These are phyloP conservation scores for Euphrasia confusa DNA, from an alignment of 257 asterid species.

Conservation along the genomic window DNA sequence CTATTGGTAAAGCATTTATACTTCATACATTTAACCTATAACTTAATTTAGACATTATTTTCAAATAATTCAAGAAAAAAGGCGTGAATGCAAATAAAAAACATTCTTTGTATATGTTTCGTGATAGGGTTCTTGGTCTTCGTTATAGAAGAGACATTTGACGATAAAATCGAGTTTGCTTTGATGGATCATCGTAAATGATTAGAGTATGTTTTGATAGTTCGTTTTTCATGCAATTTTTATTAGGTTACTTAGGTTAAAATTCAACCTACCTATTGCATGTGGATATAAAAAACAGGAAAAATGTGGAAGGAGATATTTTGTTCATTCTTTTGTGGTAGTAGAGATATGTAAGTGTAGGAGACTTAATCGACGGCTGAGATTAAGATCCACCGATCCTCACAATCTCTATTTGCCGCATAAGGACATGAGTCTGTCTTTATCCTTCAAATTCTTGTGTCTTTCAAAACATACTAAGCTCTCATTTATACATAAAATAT, in stretches of 20 bases:
- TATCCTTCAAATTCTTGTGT: slow-evolving; percentile 29
- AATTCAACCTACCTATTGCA: not conserved
- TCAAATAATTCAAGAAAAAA: no score
- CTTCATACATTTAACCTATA: no score
- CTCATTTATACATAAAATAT: not conserved
- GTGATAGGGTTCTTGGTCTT: no score
- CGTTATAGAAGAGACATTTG: no score
- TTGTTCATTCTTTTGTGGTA: slow-evolving; percentile 27
- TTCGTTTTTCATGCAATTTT: not conserved
- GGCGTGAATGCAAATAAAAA: no score
- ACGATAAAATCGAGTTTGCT: no score
- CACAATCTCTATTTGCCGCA: slow-evolving; percentile 9
- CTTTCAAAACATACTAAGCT: slow-evolving; percentile 13
- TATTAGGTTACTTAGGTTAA: not conserved
- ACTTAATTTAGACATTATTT: no score
- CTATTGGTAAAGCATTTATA: no score
- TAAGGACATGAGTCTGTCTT: slow-evolving; percentile 25
- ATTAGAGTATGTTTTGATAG: no score
- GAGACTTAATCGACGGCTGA: slow-evolving; percentile 6
- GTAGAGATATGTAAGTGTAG: slow-evolving; percentile 13
- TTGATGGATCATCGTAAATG: no score
- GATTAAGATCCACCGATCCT: slow-evolving; percentile 15
- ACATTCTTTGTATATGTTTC: no score
- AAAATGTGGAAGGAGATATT: slow-evolving; percentile 12
- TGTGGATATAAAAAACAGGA: slow-evolving; percentile 3